Evolutionary conservation across 2,329 filamentous ascomycete genomes (phyloP), one percentile per base, ranked within the genome.

Genomic region (Aurifilum marmelostoma): DNA sequence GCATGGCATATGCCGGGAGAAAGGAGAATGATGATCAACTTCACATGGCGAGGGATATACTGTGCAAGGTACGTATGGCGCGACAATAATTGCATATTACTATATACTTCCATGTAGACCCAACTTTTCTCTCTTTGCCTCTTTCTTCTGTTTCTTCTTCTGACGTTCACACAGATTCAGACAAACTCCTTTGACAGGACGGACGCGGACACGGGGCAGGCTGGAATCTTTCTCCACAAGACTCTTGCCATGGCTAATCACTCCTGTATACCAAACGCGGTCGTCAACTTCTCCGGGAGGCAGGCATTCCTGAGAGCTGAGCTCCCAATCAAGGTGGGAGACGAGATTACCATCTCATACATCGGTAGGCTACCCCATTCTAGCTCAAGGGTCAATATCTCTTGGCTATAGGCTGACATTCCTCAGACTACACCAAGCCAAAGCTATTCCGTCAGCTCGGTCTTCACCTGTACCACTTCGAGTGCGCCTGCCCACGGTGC

Each of bases 301-400:
- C 80, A 77, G 4, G 84, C 86, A 3, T 77, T 84, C 2, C 76
- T 91, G 18, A 80, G 83, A 50, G 85, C 88, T 1, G 80, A 85
- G 66, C 75, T 73, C 29, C 75, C 79, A 3, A 88, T 91, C 56
- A 73, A 80, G 18, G 75, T 79, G 41, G 87, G 82, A 9, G 83
- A 89, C 34, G 86, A 89, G 77, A 83, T 90, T 66, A 83, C 85
- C 68, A 88, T 90, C 43, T 88, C 87, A 1, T 90, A 90, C 72
- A 86, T 88, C 47, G 87, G 88, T 85, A 77, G 69, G 80, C 75
- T 34, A 39, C 37, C 34, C 34, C 34, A 34, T 4, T 4, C 34
- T 34, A 8, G 34, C 34, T 34, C n/a, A n/a, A n/a, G 34, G 34
- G 34, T 43, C n/a, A n/a, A n/a, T 43, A 5, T 8, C 4, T 47